Percentiles rank a stretch among this genome's conserved stretches.
phyloP scores from a whole-genome alignment of 768 basidiomycete species.

The Tulasnella sp. region DNA sequence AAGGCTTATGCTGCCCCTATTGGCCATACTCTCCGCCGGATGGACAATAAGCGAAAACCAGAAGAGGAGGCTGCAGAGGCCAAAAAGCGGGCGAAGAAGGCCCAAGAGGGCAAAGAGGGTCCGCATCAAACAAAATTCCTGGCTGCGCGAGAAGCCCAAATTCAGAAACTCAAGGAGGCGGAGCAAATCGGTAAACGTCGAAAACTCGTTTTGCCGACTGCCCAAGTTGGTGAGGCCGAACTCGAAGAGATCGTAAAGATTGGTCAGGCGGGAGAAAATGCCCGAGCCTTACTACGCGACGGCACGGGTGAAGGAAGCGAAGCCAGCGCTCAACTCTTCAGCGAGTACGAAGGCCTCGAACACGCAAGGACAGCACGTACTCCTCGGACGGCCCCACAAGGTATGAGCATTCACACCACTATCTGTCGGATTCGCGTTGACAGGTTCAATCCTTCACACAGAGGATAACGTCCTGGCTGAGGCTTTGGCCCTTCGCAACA shows the following conservation, averaged over 20 bases:
- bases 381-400: slow-evolving; percentile 89
- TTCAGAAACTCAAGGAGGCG: slow-evolving; percentile 96
- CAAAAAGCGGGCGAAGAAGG: slow-evolving; percentile 83
- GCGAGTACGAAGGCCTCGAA: slow-evolving; percentile 90
- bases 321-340: slow-evolving; percentile 81
- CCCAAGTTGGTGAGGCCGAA: slow-evolving; percentile 93
- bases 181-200: slow-evolving; percentile 89
- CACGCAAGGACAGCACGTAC: slow-evolving; percentile 91
- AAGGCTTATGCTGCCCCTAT: slow-evolving; percentile 85
- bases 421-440: slow-evolving; percentile 28
- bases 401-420: slow-evolving; percentile 54
- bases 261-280: slow-evolving; percentile 87
- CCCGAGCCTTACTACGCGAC: slow-evolving; percentile 73
- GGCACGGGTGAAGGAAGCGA: slow-evolving; percentile 71
- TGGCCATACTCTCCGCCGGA: slow-evolving; percentile 85
- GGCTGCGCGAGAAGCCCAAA: slow-evolving; percentile 95
- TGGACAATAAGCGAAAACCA: slow-evolving; percentile 94
- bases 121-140: slow-evolving; percentile 83
- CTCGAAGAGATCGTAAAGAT: slow-evolving; percentile 99
- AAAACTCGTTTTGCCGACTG: slow-evolving; percentile 79
- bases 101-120: slow-evolving; percentile 63
- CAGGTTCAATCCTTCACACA: slow-evolving; percentile 44
- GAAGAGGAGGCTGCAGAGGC: slow-evolving; percentile 94
- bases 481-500: slow-evolving; percentile 92
- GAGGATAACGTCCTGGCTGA: slow-evolving; percentile 95